A percentile compares a stretch with the other conserved stretches of the same genome.
phyloP scores from a whole-genome alignment of 2,329 filamentous ascomycete genomes.

The Fusarium globosum region DNA sequence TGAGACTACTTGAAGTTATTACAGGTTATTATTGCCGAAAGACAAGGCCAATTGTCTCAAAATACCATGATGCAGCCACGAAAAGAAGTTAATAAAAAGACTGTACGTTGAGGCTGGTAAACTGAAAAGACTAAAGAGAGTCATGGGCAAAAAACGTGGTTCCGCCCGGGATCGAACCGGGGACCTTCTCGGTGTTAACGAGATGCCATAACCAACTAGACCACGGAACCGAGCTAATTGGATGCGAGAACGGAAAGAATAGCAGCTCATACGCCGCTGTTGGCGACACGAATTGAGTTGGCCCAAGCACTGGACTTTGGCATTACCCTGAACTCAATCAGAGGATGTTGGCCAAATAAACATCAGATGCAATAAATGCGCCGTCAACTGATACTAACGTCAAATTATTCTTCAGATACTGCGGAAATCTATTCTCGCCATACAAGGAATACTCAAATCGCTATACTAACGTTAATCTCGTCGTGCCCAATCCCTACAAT shows the following conservation, averaged over 20 bases:
- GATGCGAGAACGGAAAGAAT: fast-evolving
- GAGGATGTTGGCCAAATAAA: neutral
- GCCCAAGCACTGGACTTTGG: neutral
- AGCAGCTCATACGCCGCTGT: fast-evolving
- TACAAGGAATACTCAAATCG: constrained; percentile 17
- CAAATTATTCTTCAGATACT: neutral
- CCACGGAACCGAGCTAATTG: constrained; percentile 40
- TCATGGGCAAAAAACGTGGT: constrained; percentile 34
- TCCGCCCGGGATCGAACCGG: constrained; percentile 48
- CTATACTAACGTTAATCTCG: constrained; percentile 5
- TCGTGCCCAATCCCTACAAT: constrained; percentile 6
- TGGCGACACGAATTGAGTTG: neutral
- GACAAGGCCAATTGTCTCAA: neutral
- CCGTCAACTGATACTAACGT: neutral
- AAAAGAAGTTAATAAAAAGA: fast-evolving
- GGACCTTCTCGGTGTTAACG: constrained; percentile 50
- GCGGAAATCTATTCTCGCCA: constrained; percentile 19
- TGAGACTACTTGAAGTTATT: too few relatives aligned
- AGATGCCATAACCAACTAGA: constrained; percentile 50
- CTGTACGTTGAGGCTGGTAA: fast-evolving
- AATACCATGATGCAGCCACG: fast-evolving
- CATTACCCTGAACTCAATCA: neutral
- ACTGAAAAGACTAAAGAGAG: fast-evolving
- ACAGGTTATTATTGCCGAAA: neutral
- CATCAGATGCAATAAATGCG: neutral